Evolutionary conservation across 2,329 filamentous ascomycete genomes (phyloP).

Genomic region (Colletotrichum australisinense): DNA sequence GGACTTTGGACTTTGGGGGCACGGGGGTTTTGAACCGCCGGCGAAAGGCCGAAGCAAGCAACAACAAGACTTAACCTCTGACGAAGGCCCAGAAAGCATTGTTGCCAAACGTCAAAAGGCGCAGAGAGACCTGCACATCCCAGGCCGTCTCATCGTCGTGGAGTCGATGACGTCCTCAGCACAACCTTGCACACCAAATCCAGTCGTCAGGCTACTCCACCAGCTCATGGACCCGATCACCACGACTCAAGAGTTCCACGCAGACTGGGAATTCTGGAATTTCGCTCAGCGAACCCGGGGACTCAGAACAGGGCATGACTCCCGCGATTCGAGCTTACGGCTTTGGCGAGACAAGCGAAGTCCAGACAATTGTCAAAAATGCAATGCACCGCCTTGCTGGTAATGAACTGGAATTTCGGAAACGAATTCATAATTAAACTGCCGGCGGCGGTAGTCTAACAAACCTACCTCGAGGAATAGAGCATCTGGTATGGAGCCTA

Average conservation of each 20-base stretch:
- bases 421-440: neutral
- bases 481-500: neutral
- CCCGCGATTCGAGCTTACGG: constrained; percentile 5
- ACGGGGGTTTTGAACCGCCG: constrained; percentile 9
- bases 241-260: neutral
- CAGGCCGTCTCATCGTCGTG: constrained; percentile 27
- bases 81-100: neutral
- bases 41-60: constrained; percentile 32
- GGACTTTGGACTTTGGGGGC: constrained; percentile 7
- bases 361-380: constrained; percentile 24
- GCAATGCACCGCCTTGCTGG: constrained; percentile 9
- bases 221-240: neutral
- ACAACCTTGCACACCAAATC: constrained; percentile 4
- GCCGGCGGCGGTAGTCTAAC: neutral
- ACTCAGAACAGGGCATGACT: neutral
- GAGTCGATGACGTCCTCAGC: constrained; percentile 30
- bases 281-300: neutral
- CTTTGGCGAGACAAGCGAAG: neutral
- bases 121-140: constrained; percentile 3
- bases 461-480: neutral
- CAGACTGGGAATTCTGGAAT: constrained; percentile 5
- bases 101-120: neutral
- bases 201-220: neutral
- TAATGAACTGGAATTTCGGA: constrained; percentile 5
- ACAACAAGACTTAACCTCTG: neutral